phyloP scores from a whole-genome alignment of 352 stramenopile species.

The Blastocystis sp. region DNA sequence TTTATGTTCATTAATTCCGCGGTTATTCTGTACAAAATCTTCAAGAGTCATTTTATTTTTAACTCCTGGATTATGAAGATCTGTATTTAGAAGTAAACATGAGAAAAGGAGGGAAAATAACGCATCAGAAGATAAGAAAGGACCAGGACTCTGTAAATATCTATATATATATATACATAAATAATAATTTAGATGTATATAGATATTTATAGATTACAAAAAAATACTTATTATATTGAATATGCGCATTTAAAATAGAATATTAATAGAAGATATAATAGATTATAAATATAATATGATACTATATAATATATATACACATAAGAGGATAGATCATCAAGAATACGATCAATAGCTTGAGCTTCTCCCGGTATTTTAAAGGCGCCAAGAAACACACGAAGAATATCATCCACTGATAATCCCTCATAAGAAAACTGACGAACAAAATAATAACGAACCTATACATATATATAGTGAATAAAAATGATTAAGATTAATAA shows the following conservation, averaged over 20 bases:
- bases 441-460: slow-evolving; percentile 55
- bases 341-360: slow-evolving; percentile 33
- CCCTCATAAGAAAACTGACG: slow-evolving; percentile 75
- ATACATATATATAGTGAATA: too few relatives aligned
- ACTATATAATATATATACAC: neutral
- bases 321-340: slow-evolving; percentile 17
- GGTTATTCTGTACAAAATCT: slow-evolving; percentile 81
- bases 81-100: slow-evolving; percentile 79
- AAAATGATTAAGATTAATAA: slow-evolving; percentile 59
- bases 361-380: slow-evolving; percentile 67
- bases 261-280: too few relatives aligned
- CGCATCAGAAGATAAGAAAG: slow-evolving; percentile 54
- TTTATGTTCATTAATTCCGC: slow-evolving; percentile 80
- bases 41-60: slow-evolving; percentile 79
- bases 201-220: too few relatives aligned
- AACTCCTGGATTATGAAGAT: slow-evolving; percentile 89
- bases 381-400: slow-evolving; percentile 71
- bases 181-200: too few relatives aligned
- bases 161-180: too few relatives aligned
- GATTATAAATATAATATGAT: too few relatives aligned
- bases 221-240: too few relatives aligned
- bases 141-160: slow-evolving; percentile 24
- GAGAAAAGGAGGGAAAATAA: slow-evolving; percentile 91
- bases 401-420: slow-evolving; percentile 60
- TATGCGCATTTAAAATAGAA: too few relatives aligned